Base-by-base conservation (phyloP, 1,284 basidiomycete genomes). In the Cryptococcus sp. region DNA sequence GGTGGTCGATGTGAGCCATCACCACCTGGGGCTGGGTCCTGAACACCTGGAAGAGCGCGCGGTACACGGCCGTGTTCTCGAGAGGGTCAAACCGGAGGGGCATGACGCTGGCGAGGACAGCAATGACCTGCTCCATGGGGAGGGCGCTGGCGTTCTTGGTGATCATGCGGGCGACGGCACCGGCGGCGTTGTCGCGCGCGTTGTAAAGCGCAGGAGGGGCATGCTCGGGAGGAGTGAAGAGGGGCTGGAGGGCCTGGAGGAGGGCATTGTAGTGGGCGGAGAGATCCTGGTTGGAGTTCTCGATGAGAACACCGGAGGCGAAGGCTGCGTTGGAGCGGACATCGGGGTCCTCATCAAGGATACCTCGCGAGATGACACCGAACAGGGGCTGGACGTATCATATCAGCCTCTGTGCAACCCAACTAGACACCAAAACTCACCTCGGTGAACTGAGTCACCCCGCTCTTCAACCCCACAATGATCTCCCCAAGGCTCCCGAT, bases 311-410 rank as follows among this genome's bases (percentile, higher is more conserved):
- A 62, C 96, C 96, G 35, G 87, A 82, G 23, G 93, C 94, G 72
- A 97, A 99, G 11, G 93, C 92, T 36, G 94, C 92, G 71, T 98
- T 98, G 77, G 91, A 94, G 68, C 91, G 86, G 4, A 98, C 94
- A 75, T 98, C 93, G 9, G 87, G 80, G 55, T 98, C 95, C 39
- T 83, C 80, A 72, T 98, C 96, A 59, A 83, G 78, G 33, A 98
- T 83, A 9, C 90, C 92, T 57, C 82, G 82, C 73, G 88, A 87
- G 79, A 95, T 88, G 58, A 96, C 82, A 59, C 89, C 84, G 56
- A 93, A 82, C 16, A 96, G 80, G n/a, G 84, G 83, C 66, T 73
- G 13, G 13, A 5, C 40, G 20, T 21, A 28, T 5, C 16, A 16
- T 8, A 33, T 46, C n/a, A 21, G 16, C 45, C 4, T 46, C 16